Evolutionary conservation across 345 rosid species (phyloP).

Genomic region (Populus simonii): DNA sequence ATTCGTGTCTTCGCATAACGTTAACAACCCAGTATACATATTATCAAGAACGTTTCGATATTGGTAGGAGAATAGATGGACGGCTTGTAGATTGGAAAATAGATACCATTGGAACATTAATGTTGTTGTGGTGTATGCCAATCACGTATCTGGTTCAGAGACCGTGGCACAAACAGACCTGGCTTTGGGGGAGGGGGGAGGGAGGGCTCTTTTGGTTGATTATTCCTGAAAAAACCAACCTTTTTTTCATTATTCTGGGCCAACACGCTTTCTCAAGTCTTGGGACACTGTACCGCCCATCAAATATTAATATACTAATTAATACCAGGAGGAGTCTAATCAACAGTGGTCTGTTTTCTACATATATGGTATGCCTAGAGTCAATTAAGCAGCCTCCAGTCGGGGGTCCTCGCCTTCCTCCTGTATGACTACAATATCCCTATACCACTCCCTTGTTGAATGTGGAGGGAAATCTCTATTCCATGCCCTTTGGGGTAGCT

Average conservation of each 20-base stretch:
- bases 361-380: not conserved
- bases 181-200: not conserved
- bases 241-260: constrained; percentile 9
- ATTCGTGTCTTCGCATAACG: no score
- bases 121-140: not conserved
- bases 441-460: not conserved
- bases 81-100: not conserved
- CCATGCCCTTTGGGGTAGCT: not conserved
- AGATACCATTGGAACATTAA: not conserved
- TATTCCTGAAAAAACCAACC: constrained; percentile 13
- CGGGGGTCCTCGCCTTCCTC: not conserved
- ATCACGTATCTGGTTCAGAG: not conserved
- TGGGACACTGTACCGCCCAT: constrained; percentile 17
- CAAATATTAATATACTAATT: not conserved
- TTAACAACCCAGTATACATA: not conserved
- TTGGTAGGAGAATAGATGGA: no score
- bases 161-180: not conserved
- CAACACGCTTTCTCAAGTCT: constrained; percentile 33
- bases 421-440: not conserved
- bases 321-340: not conserved
- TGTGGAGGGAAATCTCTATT: not conserved
- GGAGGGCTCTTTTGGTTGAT: constrained; percentile 30
- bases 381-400: not conserved
- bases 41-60: not conserved
- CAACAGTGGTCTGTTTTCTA: not conserved